Evolutionary conservation across 2,329 filamentous ascomycete genomes (phyloP).

Genomic region (Boeremia exigua): DNA sequence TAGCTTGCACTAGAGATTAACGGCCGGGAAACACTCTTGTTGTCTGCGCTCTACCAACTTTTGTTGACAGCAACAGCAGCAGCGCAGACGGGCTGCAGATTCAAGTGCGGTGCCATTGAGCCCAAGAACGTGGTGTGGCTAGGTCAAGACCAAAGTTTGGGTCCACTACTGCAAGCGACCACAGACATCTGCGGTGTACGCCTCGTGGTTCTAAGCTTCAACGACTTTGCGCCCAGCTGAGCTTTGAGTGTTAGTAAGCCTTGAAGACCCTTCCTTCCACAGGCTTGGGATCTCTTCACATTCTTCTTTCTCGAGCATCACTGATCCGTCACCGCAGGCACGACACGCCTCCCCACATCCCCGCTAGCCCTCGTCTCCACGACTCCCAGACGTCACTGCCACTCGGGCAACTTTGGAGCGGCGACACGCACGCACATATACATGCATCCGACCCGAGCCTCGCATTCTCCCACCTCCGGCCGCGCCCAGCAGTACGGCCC

Average conservation of each 20-base stretch:
- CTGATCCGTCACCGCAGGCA: constrained; percentile 15
- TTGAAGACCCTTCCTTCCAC: constrained; percentile 4
- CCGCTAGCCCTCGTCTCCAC: constrained; percentile 14
- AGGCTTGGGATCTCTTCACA: constrained; percentile 21
- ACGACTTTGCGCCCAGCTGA: constrained; percentile 23
- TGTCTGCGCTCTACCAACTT: constrained; percentile 12
- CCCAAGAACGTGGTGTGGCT: constrained; percentile 4
- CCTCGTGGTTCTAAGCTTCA: constrained; percentile 26
- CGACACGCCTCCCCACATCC: constrained; percentile 11
- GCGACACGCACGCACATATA: constrained; percentile 56
- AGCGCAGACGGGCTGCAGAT: constrained; percentile 4
- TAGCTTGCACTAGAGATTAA: constrained; percentile 19
- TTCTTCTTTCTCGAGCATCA: constrained; percentile 8
- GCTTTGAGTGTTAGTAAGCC: constrained; percentile 23
- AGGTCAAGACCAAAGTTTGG: constrained; percentile 2
- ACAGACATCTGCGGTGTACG: constrained; percentile 12
- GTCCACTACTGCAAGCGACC: constrained; percentile 9
- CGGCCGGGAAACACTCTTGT: constrained; percentile 9
- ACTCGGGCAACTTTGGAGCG: constrained; percentile 44
- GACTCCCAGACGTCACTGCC: constrained; percentile 23
- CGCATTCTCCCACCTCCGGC: constrained; percentile 25
- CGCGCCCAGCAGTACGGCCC: constrained; percentile 22
- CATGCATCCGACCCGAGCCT: constrained; percentile 50
- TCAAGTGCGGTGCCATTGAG: constrained; percentile 28
- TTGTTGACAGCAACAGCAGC: constrained; percentile 3